These are phyloP conservation scores for Themeda triandra DNA, from an alignment of 176 grass and related monocot genomes.

Conservation along the genomic window DNA sequence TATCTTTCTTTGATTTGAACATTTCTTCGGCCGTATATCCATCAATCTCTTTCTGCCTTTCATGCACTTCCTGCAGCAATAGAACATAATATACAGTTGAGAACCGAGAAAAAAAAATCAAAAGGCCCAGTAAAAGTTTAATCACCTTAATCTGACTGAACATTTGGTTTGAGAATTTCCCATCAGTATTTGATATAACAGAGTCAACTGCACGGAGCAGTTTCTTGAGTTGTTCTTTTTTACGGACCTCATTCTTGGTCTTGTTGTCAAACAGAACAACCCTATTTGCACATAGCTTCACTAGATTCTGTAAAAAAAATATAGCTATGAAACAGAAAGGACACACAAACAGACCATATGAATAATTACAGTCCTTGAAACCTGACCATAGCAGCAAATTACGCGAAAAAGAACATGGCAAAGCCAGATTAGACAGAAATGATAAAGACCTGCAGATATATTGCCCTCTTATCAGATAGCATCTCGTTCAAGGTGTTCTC, in stretches of 20 bases:
- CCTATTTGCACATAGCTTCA: slow-evolving; percentile 48
- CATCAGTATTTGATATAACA: slow-evolving; percentile 41
- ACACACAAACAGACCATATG: background rate
- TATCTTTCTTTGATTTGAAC: too few species aligned
- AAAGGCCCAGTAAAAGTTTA: background rate
- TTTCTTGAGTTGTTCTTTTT: slow-evolving; percentile 27
- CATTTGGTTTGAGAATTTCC: slow-evolving; percentile 49
- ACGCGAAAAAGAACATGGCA: background rate
- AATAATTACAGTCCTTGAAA: background rate
- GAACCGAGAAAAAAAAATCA: background rate
- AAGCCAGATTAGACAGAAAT: background rate
- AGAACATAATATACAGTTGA: background rate
- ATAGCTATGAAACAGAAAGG: background rate
- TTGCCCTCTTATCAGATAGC: background rate
- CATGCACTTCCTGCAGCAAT: slow-evolving; percentile 36
- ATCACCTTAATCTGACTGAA: slow-evolving; percentile 56
- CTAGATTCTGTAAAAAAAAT: slow-evolving; percentile 31
- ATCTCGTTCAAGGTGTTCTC: slow-evolving; percentile 5
- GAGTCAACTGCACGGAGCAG: slow-evolving; percentile 41
- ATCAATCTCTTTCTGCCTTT: slow-evolving; percentile 30
- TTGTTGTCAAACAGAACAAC: slow-evolving; percentile 66
- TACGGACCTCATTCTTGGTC: slow-evolving; percentile 13
- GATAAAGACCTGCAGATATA: slow-evolving; percentile 5
- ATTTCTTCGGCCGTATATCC: too few species aligned
- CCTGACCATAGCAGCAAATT: background rate